These are phyloP conservation scores for Neurospora hispaniola DNA, from an alignment of 495 filamentous ascomycete species.

Conservation along the genomic window DNA sequence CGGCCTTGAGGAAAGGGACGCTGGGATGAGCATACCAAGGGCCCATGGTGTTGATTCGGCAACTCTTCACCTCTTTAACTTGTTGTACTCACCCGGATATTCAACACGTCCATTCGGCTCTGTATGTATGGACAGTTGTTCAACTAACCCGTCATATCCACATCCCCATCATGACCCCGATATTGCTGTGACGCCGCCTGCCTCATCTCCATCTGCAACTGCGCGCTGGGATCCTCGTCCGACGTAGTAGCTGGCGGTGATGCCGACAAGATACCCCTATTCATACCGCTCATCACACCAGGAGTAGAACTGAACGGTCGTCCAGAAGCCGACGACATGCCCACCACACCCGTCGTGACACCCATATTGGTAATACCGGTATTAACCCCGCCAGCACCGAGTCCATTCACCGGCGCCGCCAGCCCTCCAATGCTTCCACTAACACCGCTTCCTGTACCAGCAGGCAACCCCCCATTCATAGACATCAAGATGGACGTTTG, in stretches of 20 bases:
- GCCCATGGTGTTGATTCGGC: no score
- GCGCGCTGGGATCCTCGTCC: constrained; percentile 28
- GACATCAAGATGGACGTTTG: neutral
- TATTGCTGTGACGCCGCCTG: constrained; percentile 18
- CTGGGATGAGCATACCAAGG: no score
- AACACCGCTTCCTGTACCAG: neutral
- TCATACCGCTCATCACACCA: constrained; percentile 21
- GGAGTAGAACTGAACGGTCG: neutral
- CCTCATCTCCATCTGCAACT: constrained; percentile 39
- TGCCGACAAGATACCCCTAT: neutral
- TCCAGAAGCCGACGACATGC: neutral
- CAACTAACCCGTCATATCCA: constrained; percentile 46
- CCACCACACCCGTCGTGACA: neutral
- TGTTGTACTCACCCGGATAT: neutral
- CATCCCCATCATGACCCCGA: constrained; percentile 35
- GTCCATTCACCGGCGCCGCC: neutral
- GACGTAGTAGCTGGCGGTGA: constrained; percentile 4
- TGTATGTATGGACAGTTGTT: neutral
- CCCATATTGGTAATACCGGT: neutral
- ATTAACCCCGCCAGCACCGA: neutral
- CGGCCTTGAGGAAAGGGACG: no score
- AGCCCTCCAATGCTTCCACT: neutral
- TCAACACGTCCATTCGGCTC: neutral
- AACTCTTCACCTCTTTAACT: neutral
- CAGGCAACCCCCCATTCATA: neutral